These are phyloP conservation scores for Paecilomyces fulvus DNA, from an alignment of 2,329 filamentous ascomycete genomes.

Conservation along the genomic window DNA sequence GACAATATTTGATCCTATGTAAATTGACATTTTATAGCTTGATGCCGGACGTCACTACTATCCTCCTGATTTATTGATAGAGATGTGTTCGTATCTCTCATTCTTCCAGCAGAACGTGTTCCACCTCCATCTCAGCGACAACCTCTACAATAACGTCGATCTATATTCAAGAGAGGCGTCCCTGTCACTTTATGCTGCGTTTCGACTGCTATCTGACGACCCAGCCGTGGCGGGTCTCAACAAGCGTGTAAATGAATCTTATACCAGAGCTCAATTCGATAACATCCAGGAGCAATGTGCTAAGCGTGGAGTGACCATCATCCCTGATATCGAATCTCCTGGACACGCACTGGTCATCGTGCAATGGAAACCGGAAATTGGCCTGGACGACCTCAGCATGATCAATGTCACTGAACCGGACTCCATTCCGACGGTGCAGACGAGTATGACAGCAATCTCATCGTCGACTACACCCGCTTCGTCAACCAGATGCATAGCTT, in stretches of 20 bases:
- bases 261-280: constrained; percentile 41
- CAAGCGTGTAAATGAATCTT: constrained; percentile 45
- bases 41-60: constrained; percentile 48
- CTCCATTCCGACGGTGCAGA: constrained; percentile 44
- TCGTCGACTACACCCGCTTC: constrained; percentile 44
- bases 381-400: constrained; percentile 39
- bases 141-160: constrained; percentile 41
- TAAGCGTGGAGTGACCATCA: constrained; percentile 45
- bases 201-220: constrained; percentile 44
- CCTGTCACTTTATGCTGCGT: constrained; percentile 43
- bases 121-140: constrained; percentile 49
- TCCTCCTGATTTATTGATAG: constrained; percentile 43
- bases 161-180: constrained; percentile 38
- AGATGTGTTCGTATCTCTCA: constrained; percentile 49
- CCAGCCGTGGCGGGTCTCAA: constrained; percentile 42
- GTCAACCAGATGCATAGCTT: constrained; percentile 45
- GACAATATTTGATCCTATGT: too few relatives aligned
- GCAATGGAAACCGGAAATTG: constrained; percentile 49
- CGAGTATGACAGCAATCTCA: constrained; percentile 42
- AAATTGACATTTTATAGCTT: constrained; percentile 19
- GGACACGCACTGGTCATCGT: constrained; percentile 47
- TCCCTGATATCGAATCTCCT: constrained; percentile 50
- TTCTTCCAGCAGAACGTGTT: constrained; percentile 52
- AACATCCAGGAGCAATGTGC: constrained; percentile 43
- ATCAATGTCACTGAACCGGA: constrained; percentile 47